phyloP scores from a whole-genome alignment of 2,329 filamentous ascomycete species.

The Botrytis byssoidea region DNA sequence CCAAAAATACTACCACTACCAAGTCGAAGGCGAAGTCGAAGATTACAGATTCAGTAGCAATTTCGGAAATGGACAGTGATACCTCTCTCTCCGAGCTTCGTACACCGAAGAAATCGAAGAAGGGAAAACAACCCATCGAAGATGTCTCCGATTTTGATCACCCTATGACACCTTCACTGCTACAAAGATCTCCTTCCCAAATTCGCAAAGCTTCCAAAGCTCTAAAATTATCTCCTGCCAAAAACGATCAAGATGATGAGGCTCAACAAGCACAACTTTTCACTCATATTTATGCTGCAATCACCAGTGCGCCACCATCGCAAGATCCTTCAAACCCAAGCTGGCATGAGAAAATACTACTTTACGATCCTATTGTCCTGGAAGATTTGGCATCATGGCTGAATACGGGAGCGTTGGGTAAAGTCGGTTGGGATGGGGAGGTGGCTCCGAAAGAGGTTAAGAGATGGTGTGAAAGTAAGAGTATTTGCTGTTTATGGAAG shows the following conservation, averaged over 20 bases:
- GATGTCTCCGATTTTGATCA: conserved; percentile 54
- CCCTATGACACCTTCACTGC: conserved; percentile 31
- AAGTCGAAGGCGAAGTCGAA: conserved; percentile 26
- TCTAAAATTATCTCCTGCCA: conserved; percentile 20
- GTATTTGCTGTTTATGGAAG: conserved; percentile 77
- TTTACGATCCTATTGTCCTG: conserved; percentile 87
- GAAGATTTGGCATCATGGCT: conserved; percentile 85
- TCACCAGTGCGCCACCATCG: conserved; percentile 51
- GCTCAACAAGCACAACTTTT: conserved; percentile 50
- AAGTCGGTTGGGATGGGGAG: conserved; percentile 64
- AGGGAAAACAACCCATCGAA: conserved; percentile 34
- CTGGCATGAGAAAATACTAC: conserved; percentile 90
- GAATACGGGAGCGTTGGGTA: conserved; percentile 66
- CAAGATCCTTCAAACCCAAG: conserved; percentile 54
- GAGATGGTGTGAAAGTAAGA: conserved; percentile 85
- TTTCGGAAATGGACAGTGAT: conserved; percentile 29
- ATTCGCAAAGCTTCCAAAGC: conserved; percentile 25
- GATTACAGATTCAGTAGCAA: conserved; percentile 28
- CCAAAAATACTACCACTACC: conserved; percentile 39
- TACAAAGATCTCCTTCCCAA: conserved; percentile 30
- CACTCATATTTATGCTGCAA: conserved; percentile 53
- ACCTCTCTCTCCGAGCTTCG: conserved; percentile 28
- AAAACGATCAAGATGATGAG: conserved; percentile 20
- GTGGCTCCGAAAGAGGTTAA: conserved; percentile 67
- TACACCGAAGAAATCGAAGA: conserved; percentile 37